These are phyloP conservation scores for Pharus latifolius DNA, from an alignment of 176 grass and related monocot species.

Conservation along the genomic window DNA sequence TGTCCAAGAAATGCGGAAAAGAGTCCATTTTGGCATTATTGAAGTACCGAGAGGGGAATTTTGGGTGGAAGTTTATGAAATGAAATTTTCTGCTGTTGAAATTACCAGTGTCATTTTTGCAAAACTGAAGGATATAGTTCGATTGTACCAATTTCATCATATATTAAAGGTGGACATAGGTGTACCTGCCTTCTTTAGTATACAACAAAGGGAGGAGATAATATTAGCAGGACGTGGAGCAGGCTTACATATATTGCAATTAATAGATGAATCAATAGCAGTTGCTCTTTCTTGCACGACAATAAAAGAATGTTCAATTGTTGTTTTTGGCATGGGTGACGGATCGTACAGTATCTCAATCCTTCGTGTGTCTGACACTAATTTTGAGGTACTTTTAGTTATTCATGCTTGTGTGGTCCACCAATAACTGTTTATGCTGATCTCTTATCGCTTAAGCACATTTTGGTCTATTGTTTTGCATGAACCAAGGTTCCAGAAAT, in stretches of 20 bases:
- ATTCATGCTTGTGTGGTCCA: too few relatives aligned
- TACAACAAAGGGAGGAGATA: background rate
- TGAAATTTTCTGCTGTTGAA: background rate
- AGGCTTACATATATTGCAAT: background rate
- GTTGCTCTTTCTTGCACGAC: background rate
- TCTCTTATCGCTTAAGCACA: background rate
- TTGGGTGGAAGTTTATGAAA: background rate
- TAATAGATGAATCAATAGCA: slow-evolving; percentile 6
- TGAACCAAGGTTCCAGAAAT: too few relatives aligned
- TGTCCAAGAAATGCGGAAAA: background rate
- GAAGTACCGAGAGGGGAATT: background rate
- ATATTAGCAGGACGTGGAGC: background rate
- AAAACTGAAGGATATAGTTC: background rate
- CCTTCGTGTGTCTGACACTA: background rate
- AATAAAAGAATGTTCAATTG: background rate
- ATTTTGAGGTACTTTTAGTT: background rate
- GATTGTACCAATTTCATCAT: background rate
- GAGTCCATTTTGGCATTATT: background rate
- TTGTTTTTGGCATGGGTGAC: slow-evolving; percentile 6
- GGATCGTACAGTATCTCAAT: background rate
- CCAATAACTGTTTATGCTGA: background rate
- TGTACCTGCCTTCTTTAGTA: background rate
- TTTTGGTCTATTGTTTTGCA: background rate
- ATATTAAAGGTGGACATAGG: background rate
- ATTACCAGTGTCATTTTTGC: background rate